Base-by-base conservation (phyloP, 2,329 filamentous ascomycete genomes). In the Diplocarpon rosae region DNA sequence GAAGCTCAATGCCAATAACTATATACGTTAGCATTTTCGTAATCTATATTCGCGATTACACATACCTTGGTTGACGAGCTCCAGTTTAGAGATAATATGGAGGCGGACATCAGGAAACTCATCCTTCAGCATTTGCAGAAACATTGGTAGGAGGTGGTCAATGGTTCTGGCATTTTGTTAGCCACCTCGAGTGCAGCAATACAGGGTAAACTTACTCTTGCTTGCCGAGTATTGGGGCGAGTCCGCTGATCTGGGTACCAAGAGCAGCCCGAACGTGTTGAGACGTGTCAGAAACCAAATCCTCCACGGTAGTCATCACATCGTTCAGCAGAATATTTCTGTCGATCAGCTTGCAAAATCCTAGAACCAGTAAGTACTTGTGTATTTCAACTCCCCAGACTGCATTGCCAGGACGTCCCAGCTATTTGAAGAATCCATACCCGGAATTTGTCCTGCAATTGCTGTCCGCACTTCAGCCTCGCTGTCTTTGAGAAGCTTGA, bases 21-120 rank as follows among this genome's bases (percentile, higher is more conserved):
- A 32, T 11, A 16, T 28, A 43, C 27, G 43, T 61, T 47, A 59
- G 56, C 36, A 45, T 30, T 37, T 17, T 30, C 8, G 6, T 36
- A 15, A 36, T 3, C 31, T 17, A 33, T 10, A 14, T 8, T 17
- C n/a, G 20, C 35, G 33, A 17, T 9, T 17, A 11, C 35, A 62
- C 69, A 52, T 70, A 88, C 85, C 85, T 68, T 95, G 86, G 69
- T 98, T 98, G 53, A 98, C 92, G 52, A 93, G 78, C 69, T 98
- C 93, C 44, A 98, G 80, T 69, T 98, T 98, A n/a, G 92, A 96
- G 61, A 98, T 98, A 65, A 98, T 98, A 69, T 98, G 94, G 48
- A 98, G 79, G 51, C 92, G 84, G 41, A 98, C 92, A 63, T 98
- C 92, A 16, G 92, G 92, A 66, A 95, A 96, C 62, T 98, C 92